Percentiles rank a stretch among this genome's conserved stretches.
Evolutionary conservation across 2,329 filamentous ascomycete species (phyloP).

Genomic region (Fusarium sp.): DNA sequence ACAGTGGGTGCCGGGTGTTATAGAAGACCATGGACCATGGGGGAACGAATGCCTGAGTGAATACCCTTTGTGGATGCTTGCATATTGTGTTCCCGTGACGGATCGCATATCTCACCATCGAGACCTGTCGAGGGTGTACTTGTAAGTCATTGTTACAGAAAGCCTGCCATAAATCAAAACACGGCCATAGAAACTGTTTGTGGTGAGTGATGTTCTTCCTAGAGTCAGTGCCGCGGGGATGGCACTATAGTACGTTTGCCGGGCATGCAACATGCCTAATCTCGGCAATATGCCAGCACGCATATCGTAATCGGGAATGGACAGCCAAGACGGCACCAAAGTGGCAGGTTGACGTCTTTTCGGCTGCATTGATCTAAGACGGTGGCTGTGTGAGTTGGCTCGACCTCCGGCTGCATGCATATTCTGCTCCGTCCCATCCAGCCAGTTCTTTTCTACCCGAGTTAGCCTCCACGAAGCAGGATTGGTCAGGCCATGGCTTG

Average conservation of each 20-base stretch:
- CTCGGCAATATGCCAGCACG: neutral
- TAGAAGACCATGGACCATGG: neutral
- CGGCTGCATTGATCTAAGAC: neutral
- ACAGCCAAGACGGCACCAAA: neutral
- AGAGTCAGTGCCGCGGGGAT: slow-evolving; percentile 1
- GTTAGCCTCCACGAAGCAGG: neutral
- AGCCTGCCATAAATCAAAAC: neutral
- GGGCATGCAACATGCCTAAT: slow-evolving; percentile 26
- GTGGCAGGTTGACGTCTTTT: neutral
- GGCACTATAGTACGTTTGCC: neutral
- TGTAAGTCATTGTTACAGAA: neutral
- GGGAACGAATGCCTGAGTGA: neutral
- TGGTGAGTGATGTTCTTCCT: neutral
- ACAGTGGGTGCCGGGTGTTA: neutral
- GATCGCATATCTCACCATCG: neutral
- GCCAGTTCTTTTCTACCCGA: neutral
- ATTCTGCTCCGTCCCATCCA: neutral
- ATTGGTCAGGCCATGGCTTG: neutral
- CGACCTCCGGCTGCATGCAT: neutral
- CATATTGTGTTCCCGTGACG: neutral
- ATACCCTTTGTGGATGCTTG: neutral
- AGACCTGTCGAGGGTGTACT: neutral
- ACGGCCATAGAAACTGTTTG: neutral
- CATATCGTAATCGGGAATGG: neutral
- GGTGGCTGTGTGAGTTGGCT: neutral